Conservation (phyloP, 495 filamentous ascomycete species). For the Trichoderma gamsii region DNA sequence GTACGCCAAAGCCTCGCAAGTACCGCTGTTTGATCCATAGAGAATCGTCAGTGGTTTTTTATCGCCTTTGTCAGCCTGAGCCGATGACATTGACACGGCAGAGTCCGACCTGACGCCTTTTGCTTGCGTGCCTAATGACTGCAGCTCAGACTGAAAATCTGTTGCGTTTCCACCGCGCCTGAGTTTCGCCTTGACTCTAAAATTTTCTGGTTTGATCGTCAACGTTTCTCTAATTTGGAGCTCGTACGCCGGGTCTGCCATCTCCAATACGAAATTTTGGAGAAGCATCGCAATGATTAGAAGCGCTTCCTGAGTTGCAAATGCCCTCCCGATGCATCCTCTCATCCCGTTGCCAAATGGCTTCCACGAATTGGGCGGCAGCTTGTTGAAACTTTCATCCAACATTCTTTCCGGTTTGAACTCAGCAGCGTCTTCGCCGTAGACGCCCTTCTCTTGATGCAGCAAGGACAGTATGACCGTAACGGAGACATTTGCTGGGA, state of each 20-base stretch:
- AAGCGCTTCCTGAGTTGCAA: slow-evolving; percentile 52
- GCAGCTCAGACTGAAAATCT: slow-evolving; percentile 44
- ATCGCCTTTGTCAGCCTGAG: neutral
- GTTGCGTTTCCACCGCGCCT: slow-evolving; percentile 49
- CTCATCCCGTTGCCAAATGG: slow-evolving; percentile 45
- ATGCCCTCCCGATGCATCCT: slow-evolving; percentile 50
- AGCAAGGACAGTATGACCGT: slow-evolving; percentile 34
- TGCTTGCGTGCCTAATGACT: slow-evolving; percentile 21
- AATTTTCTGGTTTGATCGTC: slow-evolving; percentile 64
- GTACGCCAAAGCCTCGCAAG: slow-evolving; percentile 58
- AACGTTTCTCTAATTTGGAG: slow-evolving; percentile 56
- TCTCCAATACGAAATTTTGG: slow-evolving; percentile 49
- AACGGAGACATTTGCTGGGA: slow-evolving; percentile 48
- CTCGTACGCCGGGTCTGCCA: slow-evolving; percentile 50
- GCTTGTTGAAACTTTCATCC: slow-evolving; percentile 45
- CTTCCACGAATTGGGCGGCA: slow-evolving; percentile 40
- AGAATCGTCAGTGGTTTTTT: slow-evolving; percentile 46
- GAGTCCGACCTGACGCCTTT: slow-evolving; percentile 26
- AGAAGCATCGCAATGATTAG: slow-evolving; percentile 43
- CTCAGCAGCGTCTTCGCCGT: slow-evolving; percentile 43
- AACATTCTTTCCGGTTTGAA: slow-evolving; percentile 54
- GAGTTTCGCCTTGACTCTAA: slow-evolving; percentile 55
- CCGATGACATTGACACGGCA: neutral
- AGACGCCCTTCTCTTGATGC: slow-evolving; percentile 38
- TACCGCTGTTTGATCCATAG: slow-evolving; percentile 65